Conservation (phyloP, 1,284 basidiomycete species). For the Sparassis latifolia region DNA sequence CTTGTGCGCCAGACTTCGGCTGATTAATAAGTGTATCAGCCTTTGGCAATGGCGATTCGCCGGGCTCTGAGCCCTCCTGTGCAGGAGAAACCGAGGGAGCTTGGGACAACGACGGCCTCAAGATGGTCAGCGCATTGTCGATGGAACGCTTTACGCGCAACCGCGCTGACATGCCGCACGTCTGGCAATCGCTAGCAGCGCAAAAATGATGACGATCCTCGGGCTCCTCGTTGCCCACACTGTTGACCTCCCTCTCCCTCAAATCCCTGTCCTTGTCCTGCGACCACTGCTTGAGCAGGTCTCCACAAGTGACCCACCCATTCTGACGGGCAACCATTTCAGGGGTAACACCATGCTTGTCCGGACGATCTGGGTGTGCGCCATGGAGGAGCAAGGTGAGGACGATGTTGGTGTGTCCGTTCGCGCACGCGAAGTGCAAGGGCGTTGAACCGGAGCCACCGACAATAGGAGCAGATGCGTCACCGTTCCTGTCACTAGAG, state of each 20-base stretch:
- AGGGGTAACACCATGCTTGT: slow-evolving; percentile 85
- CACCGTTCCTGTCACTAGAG: slow-evolving; percentile 60
- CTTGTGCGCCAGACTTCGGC: slow-evolving; percentile 12
- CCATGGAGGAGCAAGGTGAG: slow-evolving; percentile 74
- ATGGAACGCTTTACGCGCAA: slow-evolving; percentile 57
- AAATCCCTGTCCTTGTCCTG: slow-evolving; percentile 56
- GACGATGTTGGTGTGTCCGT: slow-evolving; percentile 76
- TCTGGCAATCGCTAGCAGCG: slow-evolving; percentile 24
- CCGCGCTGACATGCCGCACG: slow-evolving; percentile 30
- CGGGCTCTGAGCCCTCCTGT: slow-evolving; percentile 8
- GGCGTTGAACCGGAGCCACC: slow-evolving; percentile 84
- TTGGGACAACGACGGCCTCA: slow-evolving; percentile 37
- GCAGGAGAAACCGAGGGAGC: slow-evolving; percentile 5
- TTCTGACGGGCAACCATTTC: slow-evolving; percentile 64
- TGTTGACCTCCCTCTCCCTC: slow-evolving; percentile 21
- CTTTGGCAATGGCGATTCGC: slow-evolving; percentile 8
- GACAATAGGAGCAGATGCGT: slow-evolving; percentile 60
- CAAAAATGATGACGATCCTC: slow-evolving; percentile 13
- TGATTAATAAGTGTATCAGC: slow-evolving; percentile 25
- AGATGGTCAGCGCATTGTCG: slow-evolving; percentile 52
- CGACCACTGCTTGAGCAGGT: slow-evolving; percentile 49
- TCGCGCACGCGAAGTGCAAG: slow-evolving; percentile 91
- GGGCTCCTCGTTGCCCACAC: slow-evolving; percentile 1
- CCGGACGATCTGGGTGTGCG: slow-evolving; percentile 68
- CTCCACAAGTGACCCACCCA: slow-evolving; percentile 60